Conservation (phyloP, 2,329 filamentous ascomycete species). For the Verticillium tricorpus region DNA sequence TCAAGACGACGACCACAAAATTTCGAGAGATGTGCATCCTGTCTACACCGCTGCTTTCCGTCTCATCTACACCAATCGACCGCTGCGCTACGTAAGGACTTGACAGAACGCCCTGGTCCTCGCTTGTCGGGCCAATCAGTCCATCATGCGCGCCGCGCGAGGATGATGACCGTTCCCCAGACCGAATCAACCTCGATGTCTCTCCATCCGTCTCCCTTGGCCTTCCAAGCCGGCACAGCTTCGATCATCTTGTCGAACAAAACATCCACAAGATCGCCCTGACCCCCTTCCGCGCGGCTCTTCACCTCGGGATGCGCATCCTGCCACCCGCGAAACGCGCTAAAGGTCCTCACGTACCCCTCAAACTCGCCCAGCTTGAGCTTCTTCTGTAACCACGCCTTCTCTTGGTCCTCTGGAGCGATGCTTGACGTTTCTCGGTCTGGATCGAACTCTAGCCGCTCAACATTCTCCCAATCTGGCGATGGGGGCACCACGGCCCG, state of each 20-base stretch:
- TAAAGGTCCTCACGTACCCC: slow-evolving; percentile 59
- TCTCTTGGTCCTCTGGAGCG: slow-evolving; percentile 17
- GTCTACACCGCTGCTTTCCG: neutral
- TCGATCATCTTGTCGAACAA: slow-evolving; percentile 55
- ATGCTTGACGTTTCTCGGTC: slow-evolving; percentile 33
- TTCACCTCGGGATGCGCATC: slow-evolving; percentile 46
- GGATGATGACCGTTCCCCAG: slow-evolving; percentile 57
- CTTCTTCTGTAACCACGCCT: slow-evolving; percentile 46
- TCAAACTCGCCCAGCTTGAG: slow-evolving; percentile 55
- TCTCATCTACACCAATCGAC: neutral
- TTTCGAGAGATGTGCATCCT: neutral
- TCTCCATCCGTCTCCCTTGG: slow-evolving; percentile 42
- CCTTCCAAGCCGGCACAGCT: slow-evolving; percentile 48
- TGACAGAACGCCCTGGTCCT: neutral
- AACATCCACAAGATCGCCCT: slow-evolving; percentile 58
- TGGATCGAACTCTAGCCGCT: slow-evolving; percentile 54
- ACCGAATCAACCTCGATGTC: slow-evolving; percentile 52
- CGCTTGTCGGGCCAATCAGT: slow-evolving; percentile 22
- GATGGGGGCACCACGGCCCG: slow-evolving; percentile 46
- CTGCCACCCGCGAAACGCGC: slow-evolving; percentile 54
- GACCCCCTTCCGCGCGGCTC: slow-evolving; percentile 47
- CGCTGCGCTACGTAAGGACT: neutral
- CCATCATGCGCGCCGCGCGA: slow-evolving; percentile 38
- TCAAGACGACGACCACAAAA: neutral
- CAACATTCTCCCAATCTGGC: slow-evolving; percentile 46